Evolutionary conservation across 768 basidiomycete species (phyloP).

Genomic region (Panus rudis): DNA sequence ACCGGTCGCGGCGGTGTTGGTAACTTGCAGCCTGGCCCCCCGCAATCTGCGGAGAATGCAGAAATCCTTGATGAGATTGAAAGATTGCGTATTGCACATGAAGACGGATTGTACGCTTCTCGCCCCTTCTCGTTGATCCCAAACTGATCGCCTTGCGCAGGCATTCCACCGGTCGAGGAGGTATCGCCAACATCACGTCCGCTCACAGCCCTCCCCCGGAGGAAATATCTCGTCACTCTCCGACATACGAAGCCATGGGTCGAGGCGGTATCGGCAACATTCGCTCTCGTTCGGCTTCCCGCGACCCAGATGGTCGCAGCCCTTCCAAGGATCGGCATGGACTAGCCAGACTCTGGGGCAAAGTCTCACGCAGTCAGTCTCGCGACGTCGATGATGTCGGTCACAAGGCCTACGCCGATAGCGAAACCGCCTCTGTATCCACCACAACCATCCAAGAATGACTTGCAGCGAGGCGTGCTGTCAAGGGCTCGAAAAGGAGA

Average conservation of each 20-base stretch:
- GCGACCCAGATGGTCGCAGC: constrained; percentile 14
- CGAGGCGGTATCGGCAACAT: constrained; percentile 64
- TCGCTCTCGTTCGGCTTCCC: constrained; percentile 30
- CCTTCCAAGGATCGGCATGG: constrained; percentile 13
- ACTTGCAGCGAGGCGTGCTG: constrained; percentile 16
- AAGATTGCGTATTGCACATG: constrained; percentile 15
- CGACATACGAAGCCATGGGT: constrained; percentile 35
- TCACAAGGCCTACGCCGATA: background rate
- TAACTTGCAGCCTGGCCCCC: constrained; percentile 37
- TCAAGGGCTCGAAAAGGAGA: constrained; percentile 6
- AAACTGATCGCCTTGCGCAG: constrained; percentile 23
- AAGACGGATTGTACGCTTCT: constrained; percentile 38
- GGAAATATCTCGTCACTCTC: constrained; percentile 3
- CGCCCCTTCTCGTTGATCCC: background rate
- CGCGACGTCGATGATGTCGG: constrained; percentile 2
- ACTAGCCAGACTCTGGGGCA: constrained; percentile 15
- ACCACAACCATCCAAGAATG: constrained; percentile 9
- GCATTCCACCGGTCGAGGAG: constrained; percentile 66
- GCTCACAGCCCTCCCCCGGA: constrained; percentile 18
- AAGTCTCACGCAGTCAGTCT: constrained; percentile 12
- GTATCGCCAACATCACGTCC: constrained; percentile 50
- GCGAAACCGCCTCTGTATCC: background rate
- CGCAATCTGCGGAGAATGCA: constrained; percentile 13
- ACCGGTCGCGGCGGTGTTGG: constrained; percentile 61
- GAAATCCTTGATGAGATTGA: constrained; percentile 31